Evolutionary conservation across 768 basidiomycete species (phyloP), one percentile per base, ranked within the genome.

Genomic region (Suillus clintonianus): DNA sequence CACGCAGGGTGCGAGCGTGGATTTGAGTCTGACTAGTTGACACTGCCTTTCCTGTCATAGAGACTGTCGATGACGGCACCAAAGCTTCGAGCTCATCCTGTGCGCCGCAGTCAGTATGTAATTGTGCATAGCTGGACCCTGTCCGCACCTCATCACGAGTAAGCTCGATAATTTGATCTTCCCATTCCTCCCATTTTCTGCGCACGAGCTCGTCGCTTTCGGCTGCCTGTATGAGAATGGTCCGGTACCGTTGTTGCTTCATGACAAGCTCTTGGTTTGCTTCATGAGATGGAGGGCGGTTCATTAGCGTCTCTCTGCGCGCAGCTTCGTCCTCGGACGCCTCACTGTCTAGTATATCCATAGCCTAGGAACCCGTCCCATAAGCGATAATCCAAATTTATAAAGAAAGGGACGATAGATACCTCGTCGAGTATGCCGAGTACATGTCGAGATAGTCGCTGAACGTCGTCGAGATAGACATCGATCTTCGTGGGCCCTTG

Each of bases 311-410:
- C 27, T 84, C 83, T 65, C 83, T 82, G 17, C 89, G 86, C 36
- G 86, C 79, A 13, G 84, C 81, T 72, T 94, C 92, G 67, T 95
- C 92, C 71, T 94, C 91, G 15, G 90, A 90, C 17, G 91, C 91
- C 76, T 97, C 96, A 50, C 85, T 87, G 68, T 97, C 95, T n/a
- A 99, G 78, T 24, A 96, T 86, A 69, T 95, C 94, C 80, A 95
- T 84, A 0, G 94, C 88, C 95, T 97, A 66, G 22, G n/a, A 62
- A 42, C 59, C 43, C 37, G 22, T 41, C 37, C 27, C 41, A 32
- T 19, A 59, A 63, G 17, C 43, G 39, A 55, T 17, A 48, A 39
- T 65, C n/a, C 62, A 42, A 48, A 43, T 1, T 15, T 17, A 32
- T 19, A 59, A 42, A n/a, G 39, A 41, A 61, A 36, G 10, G 53